Conservation (phyloP, 495 filamentous ascomycete genomes). For the Lasiosphaeris hirsuta region DNA sequence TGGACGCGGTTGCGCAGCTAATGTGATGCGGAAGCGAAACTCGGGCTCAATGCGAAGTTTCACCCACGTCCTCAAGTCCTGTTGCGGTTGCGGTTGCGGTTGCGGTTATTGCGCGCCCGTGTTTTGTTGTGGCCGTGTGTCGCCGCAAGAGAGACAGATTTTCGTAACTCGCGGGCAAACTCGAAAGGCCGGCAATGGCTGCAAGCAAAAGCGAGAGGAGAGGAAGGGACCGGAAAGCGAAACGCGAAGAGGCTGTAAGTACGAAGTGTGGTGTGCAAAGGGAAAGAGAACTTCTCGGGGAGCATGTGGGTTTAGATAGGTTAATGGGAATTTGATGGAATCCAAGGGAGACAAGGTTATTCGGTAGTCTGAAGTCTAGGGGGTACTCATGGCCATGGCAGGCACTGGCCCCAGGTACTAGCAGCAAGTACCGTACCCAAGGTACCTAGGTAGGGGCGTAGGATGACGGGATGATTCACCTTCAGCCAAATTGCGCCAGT, state of each 20-base stretch:
- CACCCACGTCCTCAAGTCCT: background rate
- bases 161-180: too few species aligned
- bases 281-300: background rate
- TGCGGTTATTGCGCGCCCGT: too few species aligned
- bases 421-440: conserved; percentile 8
- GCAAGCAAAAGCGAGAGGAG: too few species aligned
- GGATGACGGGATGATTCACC: conserved; percentile 22
- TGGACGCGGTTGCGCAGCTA: conserved; percentile 12
- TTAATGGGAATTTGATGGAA: conserved; percentile 15
- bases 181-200: too few species aligned
- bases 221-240: too few species aligned
- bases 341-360: conserved; percentile 20
- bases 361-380: conserved; percentile 14
- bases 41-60: conserved; percentile 15
- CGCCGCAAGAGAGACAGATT: too few species aligned
- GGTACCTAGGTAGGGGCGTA: too few species aligned
- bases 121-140: too few species aligned
- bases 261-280: background rate
- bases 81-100: too few species aligned
- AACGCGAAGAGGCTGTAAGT: too few species aligned
- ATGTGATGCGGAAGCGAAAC: conserved; percentile 20
- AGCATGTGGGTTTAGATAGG: conserved; percentile 15
- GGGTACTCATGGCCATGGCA: conserved; percentile 8
- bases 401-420: background rate
- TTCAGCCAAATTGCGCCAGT: conserved; percentile 19